These are phyloP conservation scores for Diospyros lotus DNA, from an alignment of 148 eudicot genomes.

Conservation along the genomic window DNA sequence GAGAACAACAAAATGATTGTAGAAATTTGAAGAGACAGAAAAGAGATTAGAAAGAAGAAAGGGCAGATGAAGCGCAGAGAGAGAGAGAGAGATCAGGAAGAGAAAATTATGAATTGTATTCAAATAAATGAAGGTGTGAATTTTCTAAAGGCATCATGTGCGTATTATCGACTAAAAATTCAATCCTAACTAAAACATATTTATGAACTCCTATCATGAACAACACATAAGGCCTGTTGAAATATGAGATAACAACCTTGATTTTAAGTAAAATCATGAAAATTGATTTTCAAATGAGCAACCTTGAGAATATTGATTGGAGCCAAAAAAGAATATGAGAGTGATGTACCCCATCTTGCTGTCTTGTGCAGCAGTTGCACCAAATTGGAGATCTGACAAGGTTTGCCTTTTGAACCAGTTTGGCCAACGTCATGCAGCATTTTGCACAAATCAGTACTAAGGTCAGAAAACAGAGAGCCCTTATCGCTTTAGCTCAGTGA, in stretches of 20 bases:
- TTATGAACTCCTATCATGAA: too few relatives aligned
- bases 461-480: neutral
- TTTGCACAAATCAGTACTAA: neutral
- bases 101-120: too few relatives aligned
- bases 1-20: too few relatives aligned
- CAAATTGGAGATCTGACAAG: neutral
- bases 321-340: neutral
- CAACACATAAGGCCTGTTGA: neutral
- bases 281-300: neutral
- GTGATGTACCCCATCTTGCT: neutral
- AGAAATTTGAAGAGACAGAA: too few relatives aligned
- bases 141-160: too few relatives aligned
- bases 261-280: constrained; percentile 7
- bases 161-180: too few relatives aligned
- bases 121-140: too few relatives aligned
- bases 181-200: too few relatives aligned
- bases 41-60: too few relatives aligned
- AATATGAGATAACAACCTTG: neutral
- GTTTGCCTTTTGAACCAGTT: neutral
- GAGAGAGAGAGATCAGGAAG: too few relatives aligned
- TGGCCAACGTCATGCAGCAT: neutral
- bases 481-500: neutral
- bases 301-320: neutral
- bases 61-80: too few relatives aligned
- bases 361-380: constrained; percentile 10